These are phyloP conservation scores for Auriscalpium microsporum DNA, from an alignment of 768 basidiomycete genomes.

Conservation along the genomic window DNA sequence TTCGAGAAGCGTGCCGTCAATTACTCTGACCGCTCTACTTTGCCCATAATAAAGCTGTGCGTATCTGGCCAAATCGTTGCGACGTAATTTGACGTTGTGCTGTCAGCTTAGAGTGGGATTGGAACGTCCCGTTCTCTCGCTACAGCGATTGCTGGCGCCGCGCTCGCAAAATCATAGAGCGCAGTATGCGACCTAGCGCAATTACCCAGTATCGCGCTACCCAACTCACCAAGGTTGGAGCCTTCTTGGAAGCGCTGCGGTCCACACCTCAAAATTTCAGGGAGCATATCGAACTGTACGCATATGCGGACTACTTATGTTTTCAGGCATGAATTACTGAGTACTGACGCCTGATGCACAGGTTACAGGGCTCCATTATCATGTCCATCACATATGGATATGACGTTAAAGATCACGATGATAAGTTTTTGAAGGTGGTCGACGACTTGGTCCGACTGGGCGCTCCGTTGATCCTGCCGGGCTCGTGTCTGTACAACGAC, in stretches of 20 bases:
- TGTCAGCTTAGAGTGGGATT: background rate
- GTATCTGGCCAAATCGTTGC: background rate
- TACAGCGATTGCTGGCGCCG: background rate
- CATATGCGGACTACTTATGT: background rate
- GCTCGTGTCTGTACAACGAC: background rate
- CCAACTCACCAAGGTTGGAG: background rate
- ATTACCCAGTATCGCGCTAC: background rate
- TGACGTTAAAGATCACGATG: background rate
- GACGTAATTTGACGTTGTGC: too few species aligned
- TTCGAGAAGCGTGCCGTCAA: conserved; percentile 43
- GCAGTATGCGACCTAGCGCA: background rate
- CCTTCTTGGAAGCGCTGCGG: background rate
- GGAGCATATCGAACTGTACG: background rate
- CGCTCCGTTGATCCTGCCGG: background rate
- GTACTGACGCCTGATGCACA: background rate
- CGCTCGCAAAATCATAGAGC: background rate
- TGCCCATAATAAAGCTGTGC: conserved; percentile 1
- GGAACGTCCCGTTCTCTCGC: background rate
- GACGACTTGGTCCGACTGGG: background rate
- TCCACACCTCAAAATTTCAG: background rate
- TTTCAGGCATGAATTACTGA: background rate
- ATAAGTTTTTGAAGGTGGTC: background rate
- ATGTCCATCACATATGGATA: background rate
- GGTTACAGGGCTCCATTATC: background rate
- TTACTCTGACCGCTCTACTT: background rate